Evolutionary conservation across 305 asterid genomes (phyloP), one percentile per base, ranked within the genome.

Genomic region (Salvia sclarea): DNA sequence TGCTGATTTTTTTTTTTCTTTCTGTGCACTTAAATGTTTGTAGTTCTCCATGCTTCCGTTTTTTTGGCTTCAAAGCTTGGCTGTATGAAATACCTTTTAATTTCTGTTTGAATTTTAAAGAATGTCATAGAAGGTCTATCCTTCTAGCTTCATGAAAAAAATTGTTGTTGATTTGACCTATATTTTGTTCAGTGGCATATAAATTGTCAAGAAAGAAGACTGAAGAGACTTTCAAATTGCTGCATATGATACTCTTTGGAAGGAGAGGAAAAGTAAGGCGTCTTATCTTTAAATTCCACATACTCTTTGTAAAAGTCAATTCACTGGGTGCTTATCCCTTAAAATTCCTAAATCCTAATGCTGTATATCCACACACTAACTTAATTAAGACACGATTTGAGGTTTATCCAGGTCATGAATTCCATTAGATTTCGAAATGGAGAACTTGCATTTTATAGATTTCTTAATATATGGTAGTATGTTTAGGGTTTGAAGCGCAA

Each of bases 201-300:
- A 91, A 88, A 76, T 71, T 89, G 78, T 84, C 97, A 52, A 88
- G 82, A 81, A 95, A 84, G 84, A 91, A 95, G 84, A 80, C 73
- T 16, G 98, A 92, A 2, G 99, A 94, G 12, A 89, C 90, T 13
- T 80, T 86, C 72, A 95, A 88, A 74, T 69, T 86, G 84, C 83
- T 95, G 76, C 97, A 89, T 65, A 76, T 79, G 24, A 77, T 89
- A 65, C 85, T 95, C 28, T 95, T 83, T 82, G 92, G 94, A 69
- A 85, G 97, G 85, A 85, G 97, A 67, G 97, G 88, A 75, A 92
- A 88, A 98, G 98, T 89, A 75, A 83, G 69, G 33, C 30, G 33
- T 62, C 41, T 50, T 66, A 48, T 70, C 67, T 44, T 68, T 47
- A 50, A 41, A 21, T 38, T 59, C 47, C 38, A 38, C 43, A 22